phyloP scores from a whole-genome alignment of 257 asterid genomes.

The Solanum corneliomulleri region DNA sequence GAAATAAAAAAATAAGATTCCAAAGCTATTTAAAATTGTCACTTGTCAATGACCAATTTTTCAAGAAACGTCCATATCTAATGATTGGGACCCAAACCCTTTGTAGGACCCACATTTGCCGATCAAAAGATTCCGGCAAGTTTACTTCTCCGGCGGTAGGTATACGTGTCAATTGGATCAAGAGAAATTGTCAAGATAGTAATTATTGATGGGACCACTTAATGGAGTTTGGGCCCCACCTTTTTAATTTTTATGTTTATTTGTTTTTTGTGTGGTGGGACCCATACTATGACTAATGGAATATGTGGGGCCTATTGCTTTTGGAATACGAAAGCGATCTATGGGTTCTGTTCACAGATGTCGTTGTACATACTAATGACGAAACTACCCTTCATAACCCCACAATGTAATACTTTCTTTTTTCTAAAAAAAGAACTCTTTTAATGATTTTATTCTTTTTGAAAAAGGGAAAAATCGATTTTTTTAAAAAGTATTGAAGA shows the following conservation, averaged over 20 bases:
- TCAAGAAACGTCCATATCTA: conserved; percentile 33
- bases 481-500: background rate
- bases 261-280: background rate
- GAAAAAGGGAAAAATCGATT: background rate
- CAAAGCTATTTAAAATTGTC: conserved; percentile 25
- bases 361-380: conserved; percentile 11
- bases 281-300: background rate
- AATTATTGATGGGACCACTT: conserved; percentile 10
- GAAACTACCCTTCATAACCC: conserved; percentile 1
- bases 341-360: background rate
- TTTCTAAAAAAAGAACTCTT: conserved; percentile 11
- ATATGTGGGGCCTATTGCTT: conserved; percentile 4
- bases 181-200: background rate
- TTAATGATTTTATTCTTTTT: conserved; percentile 27
- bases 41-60: conserved; percentile 40
- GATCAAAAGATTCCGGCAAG: conserved; percentile 34
- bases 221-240: conserved; percentile 7
- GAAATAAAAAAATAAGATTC: conserved; percentile 14
- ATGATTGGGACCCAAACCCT: conserved; percentile 45
- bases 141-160: conserved; percentile 3
- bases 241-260: background rate
- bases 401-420: background rate
- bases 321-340: background rate
- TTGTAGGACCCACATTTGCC: conserved; percentile 17
- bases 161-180: conserved; percentile 9